Base-by-base conservation (phyloP, 495 filamentous ascomycete species). In the Penicillium odoratum region DNA sequence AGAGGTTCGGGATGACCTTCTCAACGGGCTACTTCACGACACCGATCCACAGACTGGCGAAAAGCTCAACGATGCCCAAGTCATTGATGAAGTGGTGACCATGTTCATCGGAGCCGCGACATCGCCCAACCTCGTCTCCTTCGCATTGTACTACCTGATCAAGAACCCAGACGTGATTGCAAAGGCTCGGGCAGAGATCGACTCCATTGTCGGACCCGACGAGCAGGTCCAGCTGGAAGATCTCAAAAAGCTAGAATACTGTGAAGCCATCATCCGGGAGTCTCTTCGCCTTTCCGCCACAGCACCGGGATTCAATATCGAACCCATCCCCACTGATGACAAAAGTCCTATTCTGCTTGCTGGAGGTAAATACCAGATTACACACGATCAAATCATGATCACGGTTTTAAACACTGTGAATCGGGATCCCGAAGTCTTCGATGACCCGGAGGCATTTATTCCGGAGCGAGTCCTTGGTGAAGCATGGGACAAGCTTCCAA, bases 391-490 rank as follows among this genome's bases (percentile, higher is more conserved):
- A 61, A 63, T 80, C 11, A 79, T 92, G 59, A 83, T 87, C 60
- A 77, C 84, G 5, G 72, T 92, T 15, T 76, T 91, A 9, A 74
- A 81, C 3, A 79, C 78, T 8, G 82, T 89, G 3, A 89, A 92
- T 61, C 81, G 84, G 28, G 89, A 92, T 66, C 87, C 88, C 0
- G 73, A 73, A 0, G 85, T 91, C 9, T 93, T 80, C 55, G 79
- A 87, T 3, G 80, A 86, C 47, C 85, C 86, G 1, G 73, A 85
- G 21, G 77, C 74, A 7, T 91, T 91, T 77, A 72, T 68, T 58
- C 88, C 88, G 0, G 86, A 89, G 71, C 78, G 87, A 21, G 88
- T 91, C 83, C 61, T 88, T 40, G 85, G 84, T 31, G 82, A 88
- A 58, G 71, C 76, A 15, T 90, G 86, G 65, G 81, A 85, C 9